A percentile compares a stretch with the other conserved stretches of the same genome.
Evolutionary conservation across 2,329 filamentous ascomycete species (phyloP).

Genomic region (Colletotrichum filicis): DNA sequence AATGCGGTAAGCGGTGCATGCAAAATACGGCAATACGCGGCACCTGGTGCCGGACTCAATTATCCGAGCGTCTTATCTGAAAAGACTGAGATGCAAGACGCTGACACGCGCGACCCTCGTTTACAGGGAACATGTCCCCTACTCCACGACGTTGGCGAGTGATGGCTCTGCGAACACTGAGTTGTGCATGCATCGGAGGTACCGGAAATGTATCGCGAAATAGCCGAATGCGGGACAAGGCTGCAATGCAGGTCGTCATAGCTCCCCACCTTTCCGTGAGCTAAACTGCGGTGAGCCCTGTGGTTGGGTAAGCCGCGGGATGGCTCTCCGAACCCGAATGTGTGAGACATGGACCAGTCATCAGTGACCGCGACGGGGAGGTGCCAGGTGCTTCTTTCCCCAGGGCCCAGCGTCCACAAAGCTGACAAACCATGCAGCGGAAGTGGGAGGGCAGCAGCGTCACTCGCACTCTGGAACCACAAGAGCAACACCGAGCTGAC

Average conservation of each 20-base stretch:
- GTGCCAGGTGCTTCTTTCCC: neutral
- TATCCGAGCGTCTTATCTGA: slow-evolving; percentile 5
- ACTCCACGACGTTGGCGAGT: neutral
- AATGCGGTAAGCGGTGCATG: neutral
- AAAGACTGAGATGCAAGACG: neutral
- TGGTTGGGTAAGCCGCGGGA: slow-evolving; percentile 10
- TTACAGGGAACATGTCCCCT: neutral
- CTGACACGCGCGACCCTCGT: slow-evolving; percentile 11
- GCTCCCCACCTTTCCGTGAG: slow-evolving; percentile 28
- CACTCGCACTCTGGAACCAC: slow-evolving; percentile 26
- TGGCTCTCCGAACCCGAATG: slow-evolving; percentile 11
- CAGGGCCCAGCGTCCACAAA: slow-evolving; percentile 1
- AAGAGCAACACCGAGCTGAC: neutral
- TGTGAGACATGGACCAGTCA: neutral
- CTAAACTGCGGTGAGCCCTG: slow-evolving; percentile 28
- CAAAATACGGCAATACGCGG: neutral
- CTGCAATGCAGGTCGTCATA: slow-evolving; percentile 37
- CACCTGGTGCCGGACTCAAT: neutral
- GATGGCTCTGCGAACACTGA: neutral
- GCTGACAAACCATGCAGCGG: slow-evolving; percentile 31
- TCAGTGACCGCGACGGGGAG: too few relatives aligned
- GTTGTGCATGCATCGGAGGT: slow-evolving; percentile 25
- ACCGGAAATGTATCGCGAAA: slow-evolving; percentile 22
- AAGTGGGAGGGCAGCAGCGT: slow-evolving; percentile 1
- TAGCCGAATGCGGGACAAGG: slow-evolving; percentile 31